These are phyloP conservation scores for Phytophthora meadii DNA, from an alignment of 352 stramenopile genomes.

Conservation along the genomic window DNA sequence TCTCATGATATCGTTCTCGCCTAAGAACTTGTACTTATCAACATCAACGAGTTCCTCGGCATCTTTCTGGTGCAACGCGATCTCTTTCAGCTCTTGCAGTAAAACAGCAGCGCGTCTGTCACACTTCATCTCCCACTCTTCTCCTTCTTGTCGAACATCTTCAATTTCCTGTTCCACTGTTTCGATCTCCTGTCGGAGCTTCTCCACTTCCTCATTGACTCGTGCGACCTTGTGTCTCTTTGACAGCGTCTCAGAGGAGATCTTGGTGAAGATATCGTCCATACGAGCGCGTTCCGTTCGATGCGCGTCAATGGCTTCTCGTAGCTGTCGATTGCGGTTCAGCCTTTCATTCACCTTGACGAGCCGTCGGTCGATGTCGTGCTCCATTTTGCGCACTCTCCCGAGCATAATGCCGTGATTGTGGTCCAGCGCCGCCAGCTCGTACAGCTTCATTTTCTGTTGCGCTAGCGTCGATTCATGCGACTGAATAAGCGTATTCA, in stretches of 20 bases:
- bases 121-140: slow-evolving; percentile 70
- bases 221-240: slow-evolving; percentile 64
- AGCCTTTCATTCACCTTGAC: slow-evolving; percentile 88
- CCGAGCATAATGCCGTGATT: slow-evolving; percentile 70
- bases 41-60: slow-evolving; percentile 56
- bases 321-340: slow-evolving; percentile 67
- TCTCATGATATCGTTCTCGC: slow-evolving; percentile 78
- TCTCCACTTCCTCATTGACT: slow-evolving; percentile 57
- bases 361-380: slow-evolving; percentile 82
- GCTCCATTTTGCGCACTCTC: slow-evolving; percentile 81
- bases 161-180: slow-evolving; percentile 68
- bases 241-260: slow-evolving; percentile 60
- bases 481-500: slow-evolving; percentile 76
- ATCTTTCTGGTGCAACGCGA: slow-evolving; percentile 65
- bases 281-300: slow-evolving; percentile 74
- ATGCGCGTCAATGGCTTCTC: slow-evolving; percentile 70
- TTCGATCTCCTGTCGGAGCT: slow-evolving; percentile 61
- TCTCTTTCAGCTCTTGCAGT: slow-evolving; percentile 76
- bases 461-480: slow-evolving; percentile 63
- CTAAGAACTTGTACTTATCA: slow-evolving; percentile 74
- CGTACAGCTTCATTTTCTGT: slow-evolving; percentile 81
- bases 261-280: slow-evolving; percentile 82
- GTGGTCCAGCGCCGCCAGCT: slow-evolving; percentile 72
- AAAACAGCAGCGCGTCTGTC: slow-evolving; percentile 56
- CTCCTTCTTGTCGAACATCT: slow-evolving; percentile 56